Conservation (phyloP, 2,329 filamentous ascomycete genomes). For the Colletotrichum navitas region DNA sequence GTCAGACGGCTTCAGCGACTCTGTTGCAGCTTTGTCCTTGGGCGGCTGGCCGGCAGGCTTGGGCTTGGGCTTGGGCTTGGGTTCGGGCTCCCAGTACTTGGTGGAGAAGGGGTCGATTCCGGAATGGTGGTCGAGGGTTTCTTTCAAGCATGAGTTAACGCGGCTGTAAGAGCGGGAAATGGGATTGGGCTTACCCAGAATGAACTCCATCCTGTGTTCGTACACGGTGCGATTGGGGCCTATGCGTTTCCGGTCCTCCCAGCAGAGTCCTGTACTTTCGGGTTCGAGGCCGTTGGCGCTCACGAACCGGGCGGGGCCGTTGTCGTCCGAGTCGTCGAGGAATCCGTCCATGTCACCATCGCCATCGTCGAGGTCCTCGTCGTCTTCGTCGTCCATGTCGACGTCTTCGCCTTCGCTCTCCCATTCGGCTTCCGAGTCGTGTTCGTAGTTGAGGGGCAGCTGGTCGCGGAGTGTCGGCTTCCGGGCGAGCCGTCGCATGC, state of each 20-base stretch:
- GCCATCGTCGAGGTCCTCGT: conserved; percentile 79
- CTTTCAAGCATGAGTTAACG: conserved; percentile 51
- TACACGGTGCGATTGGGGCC: conserved; percentile 64
- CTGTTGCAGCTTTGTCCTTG: conserved; percentile 52
- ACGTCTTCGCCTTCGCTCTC: conserved; percentile 80
- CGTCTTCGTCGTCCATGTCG: conserved; percentile 74
- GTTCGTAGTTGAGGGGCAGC: conserved; percentile 78
- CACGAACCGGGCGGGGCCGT: conserved; percentile 65
- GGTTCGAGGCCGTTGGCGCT: conserved; percentile 80
- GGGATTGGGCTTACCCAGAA: conserved; percentile 69
- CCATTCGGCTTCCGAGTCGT: conserved; percentile 90
- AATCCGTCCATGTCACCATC: conserved; percentile 93
- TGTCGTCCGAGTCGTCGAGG: conserved; percentile 86
- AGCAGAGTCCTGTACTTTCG: conserved; percentile 84
- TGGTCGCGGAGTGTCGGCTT: conserved; percentile 68
- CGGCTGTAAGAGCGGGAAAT: conserved; percentile 41
- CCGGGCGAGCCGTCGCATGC: conserved; percentile 64
- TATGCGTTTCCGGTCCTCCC: conserved; percentile 72
- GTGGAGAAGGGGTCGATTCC: conserved; percentile 87
- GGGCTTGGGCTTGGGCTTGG: conserved; percentile 47
- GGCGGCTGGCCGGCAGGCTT: conserved; percentile 35
- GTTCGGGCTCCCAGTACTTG: conserved; percentile 77
- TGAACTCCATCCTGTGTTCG: conserved; percentile 79
- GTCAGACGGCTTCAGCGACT: conserved; percentile 48
- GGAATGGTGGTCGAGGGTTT: conserved; percentile 61